Conservation (phyloP, 169 alveolate genomes). For the Eimeria necatrix region DNA sequence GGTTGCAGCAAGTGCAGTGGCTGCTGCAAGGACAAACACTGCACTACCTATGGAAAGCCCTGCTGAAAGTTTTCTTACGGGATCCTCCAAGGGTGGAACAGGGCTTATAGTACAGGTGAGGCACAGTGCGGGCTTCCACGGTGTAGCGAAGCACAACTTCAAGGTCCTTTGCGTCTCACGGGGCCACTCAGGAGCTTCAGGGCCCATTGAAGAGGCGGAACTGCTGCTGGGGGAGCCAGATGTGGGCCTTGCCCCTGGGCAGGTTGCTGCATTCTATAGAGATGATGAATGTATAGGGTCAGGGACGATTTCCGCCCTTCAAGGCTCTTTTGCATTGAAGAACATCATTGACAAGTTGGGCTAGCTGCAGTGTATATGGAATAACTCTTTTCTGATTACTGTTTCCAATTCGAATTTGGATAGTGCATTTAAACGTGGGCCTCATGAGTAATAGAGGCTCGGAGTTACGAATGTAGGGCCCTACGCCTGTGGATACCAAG, state of each 20-base stretch:
- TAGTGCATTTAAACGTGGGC: too few relatives aligned
- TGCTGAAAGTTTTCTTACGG: neutral
- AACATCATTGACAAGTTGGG: neutral
- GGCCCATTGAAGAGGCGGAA: slow-evolving; percentile 48
- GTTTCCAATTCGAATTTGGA: too few relatives aligned
- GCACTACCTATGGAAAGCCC: slow-evolving; percentile 30
- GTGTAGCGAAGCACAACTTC: slow-evolving; percentile 69
- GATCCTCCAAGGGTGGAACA: neutral
- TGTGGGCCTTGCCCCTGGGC: slow-evolving; percentile 89
- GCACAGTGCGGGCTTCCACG: slow-evolving; percentile 69
- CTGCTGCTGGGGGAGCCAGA: slow-evolving; percentile 83
- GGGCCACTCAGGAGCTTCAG: neutral
- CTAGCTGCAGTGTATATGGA: too few relatives aligned
- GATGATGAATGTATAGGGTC: slow-evolving; percentile 87
- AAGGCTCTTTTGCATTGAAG: slow-evolving; percentile 13
- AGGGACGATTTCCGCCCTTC: slow-evolving; percentile 76
- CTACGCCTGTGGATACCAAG: too few relatives aligned
- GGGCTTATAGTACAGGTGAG: slow-evolving; percentile 58
- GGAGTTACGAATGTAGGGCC: too few relatives aligned
- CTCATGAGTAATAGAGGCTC: too few relatives aligned
- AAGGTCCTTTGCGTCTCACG: slow-evolving; percentile 6
- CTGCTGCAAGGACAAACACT: slow-evolving; percentile 23
- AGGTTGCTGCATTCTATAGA: slow-evolving; percentile 85
- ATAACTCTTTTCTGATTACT: too few relatives aligned
- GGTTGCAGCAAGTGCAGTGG: slow-evolving; percentile 38